phyloP scores from a whole-genome alignment of 2,329 filamentous ascomycete genomes.

The Colletotrichum shisoi region DNA sequence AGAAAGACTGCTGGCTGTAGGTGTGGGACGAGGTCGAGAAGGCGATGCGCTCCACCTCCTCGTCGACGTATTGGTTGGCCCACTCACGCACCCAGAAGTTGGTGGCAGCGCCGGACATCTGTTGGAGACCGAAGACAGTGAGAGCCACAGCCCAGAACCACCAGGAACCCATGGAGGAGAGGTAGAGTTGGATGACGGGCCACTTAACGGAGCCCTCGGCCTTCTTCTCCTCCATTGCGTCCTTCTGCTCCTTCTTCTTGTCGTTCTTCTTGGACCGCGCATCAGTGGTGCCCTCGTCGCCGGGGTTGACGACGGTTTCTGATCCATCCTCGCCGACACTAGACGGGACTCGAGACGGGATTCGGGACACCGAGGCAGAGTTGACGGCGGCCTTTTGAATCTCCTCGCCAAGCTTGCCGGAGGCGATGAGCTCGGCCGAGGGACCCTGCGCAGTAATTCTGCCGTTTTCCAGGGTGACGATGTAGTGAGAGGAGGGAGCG shows the following conservation, averaged over 20 bases:
- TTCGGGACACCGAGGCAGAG: conserved; percentile 74
- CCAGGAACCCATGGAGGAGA: conserved; percentile 92
- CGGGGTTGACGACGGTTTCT: conserved; percentile 64
- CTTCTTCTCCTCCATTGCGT: conserved; percentile 76
- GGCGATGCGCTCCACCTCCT: conserved; percentile 49
- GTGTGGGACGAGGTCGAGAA: conserved; percentile 50
- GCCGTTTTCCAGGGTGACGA: conserved; percentile 88
- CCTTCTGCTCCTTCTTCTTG: conserved; percentile 58
- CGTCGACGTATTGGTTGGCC: conserved; percentile 83
- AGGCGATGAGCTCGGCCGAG: conserved; percentile 78
- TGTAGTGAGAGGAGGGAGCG: conserved; percentile 78
- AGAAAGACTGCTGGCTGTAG: conserved; percentile 48
- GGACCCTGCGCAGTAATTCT: conserved; percentile 79
- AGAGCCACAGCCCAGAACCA: conserved; percentile 88
- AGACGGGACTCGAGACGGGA: conserved; percentile 80
- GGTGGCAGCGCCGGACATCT: conserved; percentile 84
- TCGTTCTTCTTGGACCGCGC: conserved; percentile 57
- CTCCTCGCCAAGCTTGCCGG: conserved; percentile 90
- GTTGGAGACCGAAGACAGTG: conserved; percentile 79
- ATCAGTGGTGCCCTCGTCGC: conserved; percentile 58
- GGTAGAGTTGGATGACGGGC: conserved; percentile 84
- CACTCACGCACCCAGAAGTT: conserved; percentile 95
- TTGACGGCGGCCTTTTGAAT: conserved; percentile 74
- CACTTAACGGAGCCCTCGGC: conserved; percentile 87
- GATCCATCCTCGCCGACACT: conserved; percentile 71